Base-by-base conservation (phyloP, 148 eudicot species). In the Camellia sinensis region DNA sequence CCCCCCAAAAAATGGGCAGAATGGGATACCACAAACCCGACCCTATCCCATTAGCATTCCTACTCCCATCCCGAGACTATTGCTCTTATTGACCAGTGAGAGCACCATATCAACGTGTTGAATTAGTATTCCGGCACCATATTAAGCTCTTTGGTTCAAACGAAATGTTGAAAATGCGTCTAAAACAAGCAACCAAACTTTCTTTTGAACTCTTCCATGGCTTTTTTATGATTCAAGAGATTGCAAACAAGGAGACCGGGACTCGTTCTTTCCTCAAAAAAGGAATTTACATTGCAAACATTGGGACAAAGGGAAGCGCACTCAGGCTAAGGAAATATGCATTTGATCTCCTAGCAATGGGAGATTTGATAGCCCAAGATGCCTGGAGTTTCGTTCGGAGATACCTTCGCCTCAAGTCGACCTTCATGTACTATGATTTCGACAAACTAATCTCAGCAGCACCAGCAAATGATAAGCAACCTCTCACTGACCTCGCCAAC, bases 261-360 rank as follows among this genome's bases (percentile, higher is more conserved):
- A 93, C 94, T 13, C 90, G 98, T 54, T 79, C 95, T 4, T 95
- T 95, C 78, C 85, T 93, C 46, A 93, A 88, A 89, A 82, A 73
- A 7, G 88, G 92, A 7, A 50, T 91, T 11, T 93, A 81, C 86
- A 91, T 93, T 13, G 95, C 98, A 3, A 84, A 93, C 80, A 89
- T 91, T 0, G 97, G 98, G 76, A 67, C 82, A 0, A 67, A 85
- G 59, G 92, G 93, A 60, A 88, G 96, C 52, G 80, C 80, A 73
- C 80, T 77, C 14, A 91, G 97, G 85, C 78, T 95, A 3, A 86
- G 71, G 29, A 89, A 85, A 74, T 90, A 86, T 75, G 96, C 97
- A 4, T 95, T 95, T 73, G 97, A 95, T 87, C 91, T 95, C 0
- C 44, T 95, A 79, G 97, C 94, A 48, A n/a, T 95, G 78, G 98